Conservation (phyloP, 2,329 filamentous ascomycete genomes). For the Xylaria sp. region DNA sequence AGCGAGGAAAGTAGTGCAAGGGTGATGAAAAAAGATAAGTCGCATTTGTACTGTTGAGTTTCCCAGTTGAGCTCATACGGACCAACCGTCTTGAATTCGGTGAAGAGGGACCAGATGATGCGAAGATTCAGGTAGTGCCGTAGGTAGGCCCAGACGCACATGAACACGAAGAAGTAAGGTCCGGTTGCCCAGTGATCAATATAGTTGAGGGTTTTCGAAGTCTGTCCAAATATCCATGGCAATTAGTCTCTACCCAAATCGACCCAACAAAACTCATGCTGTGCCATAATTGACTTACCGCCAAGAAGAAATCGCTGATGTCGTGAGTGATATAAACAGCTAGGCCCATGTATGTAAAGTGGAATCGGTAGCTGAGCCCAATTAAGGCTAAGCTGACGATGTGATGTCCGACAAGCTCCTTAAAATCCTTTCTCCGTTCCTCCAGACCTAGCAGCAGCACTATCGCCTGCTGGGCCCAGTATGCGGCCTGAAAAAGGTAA, state of each 20-base stretch:
- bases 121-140: constrained; percentile 85
- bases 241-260: neutral
- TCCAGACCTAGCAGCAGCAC: constrained; percentile 88
- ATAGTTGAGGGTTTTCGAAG: constrained; percentile 92
- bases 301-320: constrained; percentile 94
- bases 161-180: constrained; percentile 86
- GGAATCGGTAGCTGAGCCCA: constrained; percentile 88
- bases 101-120: constrained; percentile 80
- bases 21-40: constrained; percentile 74
- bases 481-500: constrained; percentile 92
- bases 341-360: constrained; percentile 94
- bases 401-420: constrained; percentile 91
- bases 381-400: constrained; percentile 89
- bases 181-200: constrained; percentile 80
- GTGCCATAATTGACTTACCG: constrained; percentile 65
- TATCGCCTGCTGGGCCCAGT: constrained; percentile 95
- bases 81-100: constrained; percentile 78
- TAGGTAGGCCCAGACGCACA: constrained; percentile 86
- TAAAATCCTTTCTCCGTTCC: constrained; percentile 94
- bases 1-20: constrained; percentile 70
- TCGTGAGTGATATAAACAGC: constrained; percentile 96
- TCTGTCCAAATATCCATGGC: constrained; percentile 59
- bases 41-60: constrained; percentile 80
- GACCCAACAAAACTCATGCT: neutral
- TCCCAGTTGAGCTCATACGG: constrained; percentile 82